Base-by-base conservation (phyloP, 1,284 basidiomycete species). In the Tranzscheliella williamsii region DNA sequence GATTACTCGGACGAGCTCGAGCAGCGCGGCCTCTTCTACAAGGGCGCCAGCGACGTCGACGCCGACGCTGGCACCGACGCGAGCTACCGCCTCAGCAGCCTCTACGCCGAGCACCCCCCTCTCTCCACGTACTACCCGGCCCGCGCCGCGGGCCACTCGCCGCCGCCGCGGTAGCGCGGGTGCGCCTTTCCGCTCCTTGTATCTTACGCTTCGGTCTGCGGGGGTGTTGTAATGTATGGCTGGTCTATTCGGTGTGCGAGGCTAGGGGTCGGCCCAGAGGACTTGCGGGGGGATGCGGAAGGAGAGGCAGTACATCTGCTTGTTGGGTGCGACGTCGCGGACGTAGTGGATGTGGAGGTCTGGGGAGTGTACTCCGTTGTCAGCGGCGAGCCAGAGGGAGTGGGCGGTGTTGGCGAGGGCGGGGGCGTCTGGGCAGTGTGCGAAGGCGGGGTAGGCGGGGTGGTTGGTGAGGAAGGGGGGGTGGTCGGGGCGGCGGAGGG, bases 281-380 rank as follows among this genome's bases (percentile, higher is more conserved):
- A 75, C 67, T 50, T 80, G 67, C 12, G 57, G 42, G 16, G 92
- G 90, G 18, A 97, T 83, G 37, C 87, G 82, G 82, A 99, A 98
- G 72, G 87, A 88, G 43, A 99, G 84, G 79, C 95, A 95, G 79
- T 95, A 98, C 95, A 98, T 98, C 72, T 94, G 89, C 80, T 98
- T 98, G 80, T 87, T 90, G 3, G 95, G 95, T 2, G 94, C 92
- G 7, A 99, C 94, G 12, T 88, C 87, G 38, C 95, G 85, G 24
- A 99, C 94, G 63, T 87, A 83, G 71, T 91, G 87, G 12, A 93
- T 79, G 24, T 77, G 42, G 51, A 80, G 80, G 13, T 42, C 30
- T n/a, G 30, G 17, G 17, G 24, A 31, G 5, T 30, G 17, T 15
- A 34, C 0, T 1, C 21, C 57, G 0, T 5, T 17, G n/a, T 61